phyloP scores from a whole-genome alignment of 2,329 filamentous ascomycete genomes.

The Apiospora aurea region DNA sequence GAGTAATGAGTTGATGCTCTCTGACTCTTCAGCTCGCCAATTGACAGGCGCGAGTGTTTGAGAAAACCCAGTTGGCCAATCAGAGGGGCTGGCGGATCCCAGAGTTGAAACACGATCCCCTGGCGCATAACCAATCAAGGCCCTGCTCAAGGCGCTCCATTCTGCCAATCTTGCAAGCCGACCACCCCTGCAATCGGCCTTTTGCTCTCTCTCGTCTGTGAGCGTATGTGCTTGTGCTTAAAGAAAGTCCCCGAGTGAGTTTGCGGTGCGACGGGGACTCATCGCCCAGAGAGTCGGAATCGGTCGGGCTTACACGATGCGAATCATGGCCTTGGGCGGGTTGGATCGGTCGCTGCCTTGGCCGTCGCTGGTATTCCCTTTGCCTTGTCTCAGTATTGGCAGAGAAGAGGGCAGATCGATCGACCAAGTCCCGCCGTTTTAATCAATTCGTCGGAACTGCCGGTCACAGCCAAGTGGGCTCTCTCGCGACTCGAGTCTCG shows the following conservation, averaged over 20 bases:
- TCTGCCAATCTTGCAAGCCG: not conserved
- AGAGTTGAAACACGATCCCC: slow-evolving; percentile 24
- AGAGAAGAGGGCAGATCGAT: not conserved
- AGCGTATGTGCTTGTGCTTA: not conserved
- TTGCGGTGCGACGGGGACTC: not conserved
- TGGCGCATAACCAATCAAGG: slow-evolving; percentile 13
- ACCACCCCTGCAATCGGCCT: slow-evolving; percentile 16
- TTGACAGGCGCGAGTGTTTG: slow-evolving; percentile 24
- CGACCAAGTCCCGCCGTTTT: slow-evolving; percentile 12
- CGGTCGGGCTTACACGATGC: slow-evolving; percentile 5
- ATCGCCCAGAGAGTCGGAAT: not conserved
- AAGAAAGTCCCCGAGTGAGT: not conserved
- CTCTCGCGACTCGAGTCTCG: not conserved
- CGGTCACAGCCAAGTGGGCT: slow-evolving; percentile 10
- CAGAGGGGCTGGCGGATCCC: not conserved
- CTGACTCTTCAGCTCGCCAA: slow-evolving; percentile 20
- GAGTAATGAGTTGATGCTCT: slow-evolving; percentile 12
- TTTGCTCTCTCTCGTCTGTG: not conserved
- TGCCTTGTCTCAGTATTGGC: not conserved
- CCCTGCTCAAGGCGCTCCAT: slow-evolving; percentile 14
- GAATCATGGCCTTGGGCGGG: slow-evolving; percentile 14
- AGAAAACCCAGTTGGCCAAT: slow-evolving; percentile 17
- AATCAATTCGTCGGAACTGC: slow-evolving; percentile 20
- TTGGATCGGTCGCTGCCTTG: not conserved
- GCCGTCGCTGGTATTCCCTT: not conserved